phyloP scores from a whole-genome alignment of 1,284 basidiomycete genomes.

The Ceratobasidium sp. region DNA sequence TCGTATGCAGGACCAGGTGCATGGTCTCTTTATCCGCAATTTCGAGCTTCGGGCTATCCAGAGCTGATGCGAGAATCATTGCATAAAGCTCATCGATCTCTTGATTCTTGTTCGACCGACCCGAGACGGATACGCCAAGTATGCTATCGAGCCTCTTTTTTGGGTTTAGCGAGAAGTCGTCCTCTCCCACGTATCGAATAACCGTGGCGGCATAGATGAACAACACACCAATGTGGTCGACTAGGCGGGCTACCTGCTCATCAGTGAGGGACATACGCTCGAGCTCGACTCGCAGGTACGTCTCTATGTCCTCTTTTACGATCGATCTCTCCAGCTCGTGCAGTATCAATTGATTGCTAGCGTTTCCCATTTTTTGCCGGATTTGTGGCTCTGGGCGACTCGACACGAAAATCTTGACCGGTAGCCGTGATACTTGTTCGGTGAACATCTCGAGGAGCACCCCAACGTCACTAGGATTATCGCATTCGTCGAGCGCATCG shows the following conservation, averaged over 20 bases:
- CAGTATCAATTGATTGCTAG: neutral
- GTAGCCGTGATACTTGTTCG: neutral
- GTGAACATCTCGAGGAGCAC: neutral
- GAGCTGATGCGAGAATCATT: neutral
- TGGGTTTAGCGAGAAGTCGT: neutral
- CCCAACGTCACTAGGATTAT: neutral
- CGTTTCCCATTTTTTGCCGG: neutral
- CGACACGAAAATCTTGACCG: neutral
- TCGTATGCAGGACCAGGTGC: neutral
- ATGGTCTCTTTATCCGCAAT: neutral
- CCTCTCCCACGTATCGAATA: neutral
- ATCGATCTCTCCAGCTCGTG: neutral
- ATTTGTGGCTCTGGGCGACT: neutral
- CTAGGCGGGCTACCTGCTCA: neutral
- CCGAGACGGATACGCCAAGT: neutral
- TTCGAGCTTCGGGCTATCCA: neutral
- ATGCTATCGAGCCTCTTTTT: neutral
- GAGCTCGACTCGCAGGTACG: neutral
- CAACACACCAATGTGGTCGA: neutral
- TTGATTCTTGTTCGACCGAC: neutral
- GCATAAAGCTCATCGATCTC: neutral
- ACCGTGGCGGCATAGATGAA: constrained; percentile 27
- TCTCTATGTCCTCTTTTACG: constrained; percentile 5
- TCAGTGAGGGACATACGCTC: neutral
- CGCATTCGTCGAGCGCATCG: constrained; percentile 1